Percentiles rank a stretch among this genome's conserved stretches.
Conservation (phyloP, 2,329 filamentous ascomycete genomes). For the Ceratocystis cacaofunesta region DNA sequence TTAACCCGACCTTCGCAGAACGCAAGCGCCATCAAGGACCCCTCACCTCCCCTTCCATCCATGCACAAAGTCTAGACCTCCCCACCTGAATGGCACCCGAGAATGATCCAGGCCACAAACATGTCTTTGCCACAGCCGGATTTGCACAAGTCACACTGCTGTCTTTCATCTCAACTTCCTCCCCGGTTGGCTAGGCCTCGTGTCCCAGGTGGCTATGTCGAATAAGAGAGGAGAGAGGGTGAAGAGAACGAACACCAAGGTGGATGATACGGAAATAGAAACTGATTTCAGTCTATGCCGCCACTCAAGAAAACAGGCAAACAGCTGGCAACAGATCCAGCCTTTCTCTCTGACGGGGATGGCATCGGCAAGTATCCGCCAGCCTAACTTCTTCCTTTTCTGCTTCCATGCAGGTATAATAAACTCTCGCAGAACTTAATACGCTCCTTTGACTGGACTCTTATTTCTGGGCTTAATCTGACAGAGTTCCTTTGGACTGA, state of each 20-base stretch:
- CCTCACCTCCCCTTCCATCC: background rate
- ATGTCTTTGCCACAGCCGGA: slow-evolving; percentile 3
- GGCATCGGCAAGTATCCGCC: background rate
- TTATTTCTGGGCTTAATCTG: too few relatives aligned
- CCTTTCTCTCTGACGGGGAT: background rate
- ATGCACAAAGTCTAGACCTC: slow-evolving; percentile 1
- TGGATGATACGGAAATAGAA: background rate
- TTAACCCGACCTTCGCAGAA: background rate
- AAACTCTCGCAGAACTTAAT: background rate
- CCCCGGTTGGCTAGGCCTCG: background rate
- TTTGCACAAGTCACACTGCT: background rate
- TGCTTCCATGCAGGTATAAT: background rate
- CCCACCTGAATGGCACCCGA: background rate
- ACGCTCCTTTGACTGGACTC: background rate
- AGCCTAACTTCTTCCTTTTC: background rate
- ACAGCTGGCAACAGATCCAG: too few relatives aligned
- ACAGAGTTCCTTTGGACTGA: too few relatives aligned
- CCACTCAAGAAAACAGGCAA: background rate
- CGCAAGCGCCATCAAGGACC: background rate
- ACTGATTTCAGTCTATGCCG: background rate
- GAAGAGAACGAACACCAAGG: background rate
- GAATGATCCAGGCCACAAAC: slow-evolving; percentile 4
- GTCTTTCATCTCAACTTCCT: slow-evolving; percentile 2
- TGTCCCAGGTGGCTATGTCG: background rate
- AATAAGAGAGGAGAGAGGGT: background rate